These are phyloP conservation scores for Blastomyces parvus DNA, from an alignment of 2,329 filamentous ascomycete genomes.

Conservation along the genomic window DNA sequence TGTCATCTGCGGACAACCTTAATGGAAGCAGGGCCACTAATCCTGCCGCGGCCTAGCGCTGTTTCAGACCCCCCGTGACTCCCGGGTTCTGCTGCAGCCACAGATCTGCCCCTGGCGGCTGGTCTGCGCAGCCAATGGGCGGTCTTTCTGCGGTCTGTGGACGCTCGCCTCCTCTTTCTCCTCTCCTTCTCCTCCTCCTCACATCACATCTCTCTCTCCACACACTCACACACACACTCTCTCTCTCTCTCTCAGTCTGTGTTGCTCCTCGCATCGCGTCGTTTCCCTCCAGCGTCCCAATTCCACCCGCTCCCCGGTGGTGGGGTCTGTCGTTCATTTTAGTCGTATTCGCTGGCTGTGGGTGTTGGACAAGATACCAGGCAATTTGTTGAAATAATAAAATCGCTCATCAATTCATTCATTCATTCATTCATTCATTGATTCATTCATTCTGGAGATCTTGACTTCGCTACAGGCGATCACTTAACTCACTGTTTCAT, in stretches of 20 bases:
- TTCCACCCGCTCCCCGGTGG: constrained; percentile 8
- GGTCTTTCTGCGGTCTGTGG: no score
- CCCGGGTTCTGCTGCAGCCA: no score
- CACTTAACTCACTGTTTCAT: not conserved
- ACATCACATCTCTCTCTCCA: no score
- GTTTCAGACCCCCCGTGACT: no score
- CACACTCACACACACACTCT: not conserved
- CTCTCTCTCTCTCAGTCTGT: not conserved
- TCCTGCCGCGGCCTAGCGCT: not conserved
- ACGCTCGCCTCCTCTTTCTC: not conserved
- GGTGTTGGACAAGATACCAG: not conserved
- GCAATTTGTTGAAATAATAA: not conserved
- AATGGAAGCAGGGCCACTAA: no score
- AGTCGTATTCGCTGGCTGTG: not conserved
- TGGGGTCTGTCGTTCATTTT: constrained; percentile 6
- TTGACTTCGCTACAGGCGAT: not conserved
- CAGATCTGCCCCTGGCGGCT: not conserved
- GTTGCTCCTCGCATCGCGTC: not conserved
- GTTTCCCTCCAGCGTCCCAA: not conserved
- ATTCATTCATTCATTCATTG: not conserved
- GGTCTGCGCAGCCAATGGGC: not conserved
- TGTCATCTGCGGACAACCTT: no score
- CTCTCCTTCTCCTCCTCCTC: no score
- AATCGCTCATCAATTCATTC: not conserved
- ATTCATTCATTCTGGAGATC: not conserved